phyloP scores from a whole-genome alignment of 306 rosid species.

The Vicia faba region DNA sequence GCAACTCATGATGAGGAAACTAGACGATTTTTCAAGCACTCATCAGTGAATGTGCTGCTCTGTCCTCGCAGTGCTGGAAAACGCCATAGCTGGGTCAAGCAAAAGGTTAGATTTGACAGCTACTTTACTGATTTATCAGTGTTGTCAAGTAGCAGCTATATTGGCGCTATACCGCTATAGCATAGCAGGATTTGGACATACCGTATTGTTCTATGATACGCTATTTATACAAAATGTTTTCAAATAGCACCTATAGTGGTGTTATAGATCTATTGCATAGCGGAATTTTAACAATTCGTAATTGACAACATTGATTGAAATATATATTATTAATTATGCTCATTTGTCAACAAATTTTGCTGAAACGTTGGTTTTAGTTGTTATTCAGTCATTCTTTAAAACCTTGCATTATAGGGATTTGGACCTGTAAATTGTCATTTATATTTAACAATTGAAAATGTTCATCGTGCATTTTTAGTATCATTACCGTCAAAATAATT shows the following conservation, averaged over 20 bases:
- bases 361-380: conserved; percentile 16
- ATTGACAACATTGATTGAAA: not conserved
- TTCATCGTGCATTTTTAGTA: not conserved
- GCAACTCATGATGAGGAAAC: conserved; percentile 98
- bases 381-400: conserved; percentile 10
- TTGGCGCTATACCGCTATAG: too few relatives aligned
- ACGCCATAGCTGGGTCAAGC: conserved; percentile 88
- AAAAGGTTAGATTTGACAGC: conserved; percentile 62
- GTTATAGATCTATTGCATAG: too few relatives aligned
- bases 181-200: too few relatives aligned
- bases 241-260: too few relatives aligned
- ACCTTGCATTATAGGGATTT: conserved; percentile 21
- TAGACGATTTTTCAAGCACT: conserved; percentile 79
- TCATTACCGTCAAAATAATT: not conserved
- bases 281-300: too few relatives aligned
- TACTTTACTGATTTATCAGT: not conserved
- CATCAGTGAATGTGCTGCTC: conserved; percentile 87
- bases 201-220: too few relatives aligned
- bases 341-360: conserved; percentile 26
- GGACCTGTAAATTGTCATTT: conserved; percentile 6
- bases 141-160: too few relatives aligned
- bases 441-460: not conserved
- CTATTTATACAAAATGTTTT: too few relatives aligned
- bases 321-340: conserved; percentile 15
- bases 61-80: conserved; percentile 92